Evolutionary conservation across 768 basidiomycete genomes (phyloP).

Genomic region (Tubosaeta sp.): DNA sequence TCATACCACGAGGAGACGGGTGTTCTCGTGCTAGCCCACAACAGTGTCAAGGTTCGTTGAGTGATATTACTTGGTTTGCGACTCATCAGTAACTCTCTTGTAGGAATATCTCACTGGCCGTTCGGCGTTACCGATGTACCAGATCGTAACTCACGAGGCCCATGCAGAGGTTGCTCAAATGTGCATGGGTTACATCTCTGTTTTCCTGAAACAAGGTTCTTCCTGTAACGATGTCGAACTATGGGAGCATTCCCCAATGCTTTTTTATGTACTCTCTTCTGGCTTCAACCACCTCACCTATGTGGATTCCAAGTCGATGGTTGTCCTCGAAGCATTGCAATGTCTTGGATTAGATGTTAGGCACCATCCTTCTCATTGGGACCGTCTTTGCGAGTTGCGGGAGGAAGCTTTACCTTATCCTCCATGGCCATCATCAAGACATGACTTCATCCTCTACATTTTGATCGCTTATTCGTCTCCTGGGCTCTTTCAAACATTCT

Average conservation of each 20-base stretch:
- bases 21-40: not conserved
- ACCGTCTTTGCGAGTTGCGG: not conserved
- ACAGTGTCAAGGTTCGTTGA: not conserved
- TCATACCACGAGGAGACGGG: not conserved
- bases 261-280: not conserved
- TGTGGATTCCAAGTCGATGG: not conserved
- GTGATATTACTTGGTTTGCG: not conserved
- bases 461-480: constrained; percentile 2
- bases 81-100: not conserved
- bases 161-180: not conserved
- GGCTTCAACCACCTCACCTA: constrained; percentile 3
- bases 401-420: not conserved
- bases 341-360: not conserved
- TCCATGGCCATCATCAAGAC: constrained; percentile 1
- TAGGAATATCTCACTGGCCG: constrained; percentile 4
- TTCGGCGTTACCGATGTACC: not conserved
- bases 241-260: not conserved
- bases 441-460: not conserved
- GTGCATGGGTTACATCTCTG: not conserved
- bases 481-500: not conserved
- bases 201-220: not conserved
- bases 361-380: constrained; percentile 3
- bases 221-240: too few species aligned
- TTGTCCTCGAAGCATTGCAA: not conserved
- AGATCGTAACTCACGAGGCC: not conserved